Evolutionary conservation across 805 yeast genomes (phyloP).

Genomic region (Candida michaelii): DNA sequence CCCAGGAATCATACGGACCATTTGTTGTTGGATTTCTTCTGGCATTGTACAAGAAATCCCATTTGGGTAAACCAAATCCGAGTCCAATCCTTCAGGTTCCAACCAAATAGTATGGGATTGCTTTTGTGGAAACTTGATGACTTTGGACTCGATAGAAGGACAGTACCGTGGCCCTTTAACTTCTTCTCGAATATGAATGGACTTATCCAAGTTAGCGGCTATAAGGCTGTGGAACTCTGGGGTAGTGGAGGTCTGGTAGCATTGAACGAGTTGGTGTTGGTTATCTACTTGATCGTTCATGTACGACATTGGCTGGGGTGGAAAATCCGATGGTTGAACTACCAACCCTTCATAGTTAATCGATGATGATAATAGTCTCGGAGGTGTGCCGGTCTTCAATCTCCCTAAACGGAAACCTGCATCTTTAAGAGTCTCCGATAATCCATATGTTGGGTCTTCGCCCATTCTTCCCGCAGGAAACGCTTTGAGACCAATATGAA

Average conservation of each 20-base stretch:
- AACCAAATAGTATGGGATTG: slow-evolving; percentile 83
- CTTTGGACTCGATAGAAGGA: slow-evolving; percentile 92
- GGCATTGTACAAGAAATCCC: slow-evolving; percentile 98
- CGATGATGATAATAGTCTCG: slow-evolving; percentile 70
- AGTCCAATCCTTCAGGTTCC: slow-evolving; percentile 92
- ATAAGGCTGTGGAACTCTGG: slow-evolving; percentile 70
- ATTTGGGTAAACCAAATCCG: slow-evolving; percentile 89
- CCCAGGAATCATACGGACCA: slow-evolving; percentile 81
- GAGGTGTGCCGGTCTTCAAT: slow-evolving; percentile 96
- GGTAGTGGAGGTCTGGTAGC: slow-evolving; percentile 80
- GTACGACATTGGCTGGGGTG: slow-evolving; percentile 89
- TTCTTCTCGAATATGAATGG: slow-evolving; percentile 89
- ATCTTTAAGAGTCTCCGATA: slow-evolving; percentile 70
- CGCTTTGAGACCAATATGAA: slow-evolving; percentile 79
- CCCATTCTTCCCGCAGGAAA: slow-evolving; percentile 94
- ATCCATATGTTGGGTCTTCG: slow-evolving; percentile 87
- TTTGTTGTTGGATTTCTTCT: slow-evolving; percentile 76
- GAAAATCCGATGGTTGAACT: slow-evolving; percentile 77
- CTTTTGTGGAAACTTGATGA: slow-evolving; percentile 77
- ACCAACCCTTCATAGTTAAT: slow-evolving; percentile 65
- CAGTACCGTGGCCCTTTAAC: slow-evolving; percentile 97
- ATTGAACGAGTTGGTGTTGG: slow-evolving; percentile 55
- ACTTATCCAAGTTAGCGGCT: slow-evolving; percentile 67
- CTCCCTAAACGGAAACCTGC: slow-evolving; percentile 86
- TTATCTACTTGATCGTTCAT: slow-evolving; percentile 69